Base-by-base conservation (phyloP, 495 filamentous ascomycete species). In the Penicillium flavigenum region DNA sequence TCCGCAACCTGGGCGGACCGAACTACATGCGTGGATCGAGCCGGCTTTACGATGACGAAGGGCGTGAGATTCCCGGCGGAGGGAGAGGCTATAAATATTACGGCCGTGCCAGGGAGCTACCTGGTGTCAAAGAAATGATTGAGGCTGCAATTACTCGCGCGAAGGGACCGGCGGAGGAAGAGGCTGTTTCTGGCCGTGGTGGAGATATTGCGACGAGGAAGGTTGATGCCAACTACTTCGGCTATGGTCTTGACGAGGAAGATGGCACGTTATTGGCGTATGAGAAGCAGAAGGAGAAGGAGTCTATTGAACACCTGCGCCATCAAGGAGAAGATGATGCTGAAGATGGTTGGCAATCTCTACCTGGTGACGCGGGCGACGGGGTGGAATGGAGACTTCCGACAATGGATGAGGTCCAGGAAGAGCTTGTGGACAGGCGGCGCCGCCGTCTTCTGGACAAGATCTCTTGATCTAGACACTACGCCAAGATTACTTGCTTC, bases 81-180 rank as follows among this genome's bases (percentile, higher is more conserved):
- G 91, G 91, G 20, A 94, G 90, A 68, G 92, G 92, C 20, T 96
- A 96, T 74, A 81, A 86, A 72, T 96, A 96, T 72, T 98, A 96
- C 75, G 94, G 94, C 1, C 80, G 94, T 8, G 94, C 93, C 52
- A 81, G 84, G 63, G 94, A 98, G 70, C 72, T 98, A 36, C 94
- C 94, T 3, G 94, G 94, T 42, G 94, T 98, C 4, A 97, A 96
- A 72, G 94, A 98, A 76, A 79, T 98, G 74, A 96, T 98, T 68
- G 94, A 98, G 68, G 85, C 87, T 5, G 84, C 88, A 19, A 78
- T 80, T 16, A 60, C 72, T 48, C 66, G 69, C 16, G 69, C 66
- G 17, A 78, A 80, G 17, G 83, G 86, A 54, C 89, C 86, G 54
- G 81, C 82, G 10, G 69, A 82, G 62, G 81, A 88, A 61, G 79